These are phyloP conservation scores for Klebsormidium nitens DNA, from an alignment of 139 green algal genomes.

Conservation along the genomic window DNA sequence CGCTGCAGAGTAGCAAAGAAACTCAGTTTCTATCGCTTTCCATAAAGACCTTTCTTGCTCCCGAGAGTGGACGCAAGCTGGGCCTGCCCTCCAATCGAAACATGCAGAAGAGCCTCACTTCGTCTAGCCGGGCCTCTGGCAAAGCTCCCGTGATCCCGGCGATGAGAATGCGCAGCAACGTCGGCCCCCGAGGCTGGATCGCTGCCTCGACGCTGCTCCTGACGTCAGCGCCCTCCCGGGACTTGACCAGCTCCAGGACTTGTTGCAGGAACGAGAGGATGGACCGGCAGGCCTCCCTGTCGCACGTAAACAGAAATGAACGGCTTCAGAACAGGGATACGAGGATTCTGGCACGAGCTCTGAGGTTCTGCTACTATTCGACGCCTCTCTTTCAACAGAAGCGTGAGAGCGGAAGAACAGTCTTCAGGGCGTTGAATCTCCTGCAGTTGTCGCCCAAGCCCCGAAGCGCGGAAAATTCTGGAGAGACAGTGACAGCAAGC, in stretches of 20 bases:
- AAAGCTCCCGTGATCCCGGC: conserved; percentile 20
- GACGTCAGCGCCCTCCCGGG: neutral
- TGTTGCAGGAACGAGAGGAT: conserved; percentile 30
- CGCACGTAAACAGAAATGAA: neutral
- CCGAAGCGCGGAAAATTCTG: neutral
- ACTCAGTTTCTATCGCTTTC: no score
- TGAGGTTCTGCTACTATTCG: no score
- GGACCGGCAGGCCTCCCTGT: conserved; percentile 38
- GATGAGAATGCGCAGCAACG: conserved; percentile 13
- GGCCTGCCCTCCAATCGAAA: no score
- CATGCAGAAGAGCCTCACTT: no score
- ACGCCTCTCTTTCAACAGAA: no score
- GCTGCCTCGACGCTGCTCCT: conserved; percentile 16
- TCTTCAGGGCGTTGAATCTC: no score
- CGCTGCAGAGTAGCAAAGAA: no score
- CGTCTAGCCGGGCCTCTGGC: conserved; percentile 28
- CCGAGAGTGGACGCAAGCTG: no score
- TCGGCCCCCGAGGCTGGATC: conserved; percentile 5
- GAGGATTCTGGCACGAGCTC: neutral
- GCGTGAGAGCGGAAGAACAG: no score
- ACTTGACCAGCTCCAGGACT: conserved; percentile 16
- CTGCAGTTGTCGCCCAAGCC: neutral
- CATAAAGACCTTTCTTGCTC: no score
- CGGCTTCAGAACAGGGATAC: neutral
- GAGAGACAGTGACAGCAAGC: neutral